phyloP scores from a whole-genome alignment of 2,329 filamentous ascomycete genomes.

The Claviceps humidiphila region DNA sequence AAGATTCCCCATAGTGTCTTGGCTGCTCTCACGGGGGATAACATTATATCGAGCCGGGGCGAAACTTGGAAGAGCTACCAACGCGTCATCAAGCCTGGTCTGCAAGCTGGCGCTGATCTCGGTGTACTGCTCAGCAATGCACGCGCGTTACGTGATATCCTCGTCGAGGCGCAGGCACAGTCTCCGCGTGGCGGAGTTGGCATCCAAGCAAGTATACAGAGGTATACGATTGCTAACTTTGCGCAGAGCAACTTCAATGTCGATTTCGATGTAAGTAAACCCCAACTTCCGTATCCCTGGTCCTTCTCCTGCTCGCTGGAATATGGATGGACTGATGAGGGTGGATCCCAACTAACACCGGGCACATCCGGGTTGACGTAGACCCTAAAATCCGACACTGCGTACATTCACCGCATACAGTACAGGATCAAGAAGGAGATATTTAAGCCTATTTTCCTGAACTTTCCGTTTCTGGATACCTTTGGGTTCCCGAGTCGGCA shows the following conservation, averaged over 20 bases:
- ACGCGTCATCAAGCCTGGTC: conserved; percentile 21
- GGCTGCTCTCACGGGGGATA: conserved; percentile 24
- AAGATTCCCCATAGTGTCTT: conserved; percentile 27
- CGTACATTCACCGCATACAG: conserved; percentile 14
- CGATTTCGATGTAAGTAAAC: conserved; percentile 11
- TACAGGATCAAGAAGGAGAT: conserved; percentile 18
- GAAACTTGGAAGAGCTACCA: conserved; percentile 22
- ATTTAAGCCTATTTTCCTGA: conserved; percentile 21
- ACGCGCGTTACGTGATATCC: conserved; percentile 13
- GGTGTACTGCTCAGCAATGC: conserved; percentile 13
- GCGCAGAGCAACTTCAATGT: conserved; percentile 17
- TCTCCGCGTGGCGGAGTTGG: conserved; percentile 10
- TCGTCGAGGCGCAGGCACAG: conserved; percentile 16
- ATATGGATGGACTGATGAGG: neutral
- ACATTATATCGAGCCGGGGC: conserved; percentile 25
- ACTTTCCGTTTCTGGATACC: conserved; percentile 20
- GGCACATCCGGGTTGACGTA: conserved; percentile 1
- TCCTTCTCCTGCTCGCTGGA: neutral
- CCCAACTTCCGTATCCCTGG: neutral
- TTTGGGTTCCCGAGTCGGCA: conserved; percentile 15
- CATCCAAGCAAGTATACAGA: conserved; percentile 20
- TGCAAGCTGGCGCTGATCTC: conserved; percentile 17
- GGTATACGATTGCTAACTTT: conserved; percentile 23
- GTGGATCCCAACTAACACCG: neutral
- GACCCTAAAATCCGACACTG: conserved; percentile 12